These are phyloP conservation scores for Penicillium sp. DNA, from an alignment of 2,329 filamentous ascomycete species.

Conservation along the genomic window DNA sequence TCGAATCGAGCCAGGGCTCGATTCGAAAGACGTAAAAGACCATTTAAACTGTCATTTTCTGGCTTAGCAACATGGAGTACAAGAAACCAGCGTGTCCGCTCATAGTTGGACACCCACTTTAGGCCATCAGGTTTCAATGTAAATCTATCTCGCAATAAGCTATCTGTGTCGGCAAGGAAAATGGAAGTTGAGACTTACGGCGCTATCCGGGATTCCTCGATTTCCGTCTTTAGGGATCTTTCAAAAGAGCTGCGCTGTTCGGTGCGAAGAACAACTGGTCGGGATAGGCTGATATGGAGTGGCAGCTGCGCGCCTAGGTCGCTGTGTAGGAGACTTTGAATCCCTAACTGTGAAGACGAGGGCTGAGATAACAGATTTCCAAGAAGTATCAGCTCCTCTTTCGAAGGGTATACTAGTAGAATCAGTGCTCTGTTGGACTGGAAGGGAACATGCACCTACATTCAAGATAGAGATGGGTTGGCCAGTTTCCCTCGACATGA, in stretches of 20 bases:
- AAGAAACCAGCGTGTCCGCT: conserved; percentile 76
- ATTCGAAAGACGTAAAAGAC: conserved; percentile 70
- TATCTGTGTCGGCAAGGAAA: not conserved
- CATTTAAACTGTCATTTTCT: conserved; percentile 57
- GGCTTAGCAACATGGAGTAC: conserved; percentile 64
- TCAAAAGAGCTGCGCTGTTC: conserved; percentile 71
- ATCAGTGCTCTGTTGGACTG: conserved; percentile 12
- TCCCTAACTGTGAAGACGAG: conserved; percentile 23
- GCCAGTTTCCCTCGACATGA: conserved; percentile 88
- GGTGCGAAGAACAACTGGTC: conserved; percentile 73
- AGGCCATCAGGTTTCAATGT: conserved; percentile 48
- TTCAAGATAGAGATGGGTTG: conserved; percentile 87
- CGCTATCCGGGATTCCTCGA: conserved; percentile 46
- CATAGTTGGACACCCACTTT: conserved; percentile 67
- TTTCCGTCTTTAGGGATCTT: conserved; percentile 49
- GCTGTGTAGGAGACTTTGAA: conserved; percentile 72
- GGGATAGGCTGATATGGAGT: conserved; percentile 87
- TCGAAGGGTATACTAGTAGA: conserved; percentile 42
- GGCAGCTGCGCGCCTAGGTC: conserved; percentile 77
- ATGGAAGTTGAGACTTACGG: conserved; percentile 40
- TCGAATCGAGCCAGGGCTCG: conserved; percentile 57
- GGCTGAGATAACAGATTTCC: conserved; percentile 25
- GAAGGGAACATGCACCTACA: conserved; percentile 60
- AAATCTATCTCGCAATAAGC: conserved; percentile 42
- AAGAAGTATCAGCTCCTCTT: conserved; percentile 35